These are phyloP conservation scores for Orobanche coerulescens DNA, from an alignment of 257 asterid genomes.

Conservation along the genomic window DNA sequence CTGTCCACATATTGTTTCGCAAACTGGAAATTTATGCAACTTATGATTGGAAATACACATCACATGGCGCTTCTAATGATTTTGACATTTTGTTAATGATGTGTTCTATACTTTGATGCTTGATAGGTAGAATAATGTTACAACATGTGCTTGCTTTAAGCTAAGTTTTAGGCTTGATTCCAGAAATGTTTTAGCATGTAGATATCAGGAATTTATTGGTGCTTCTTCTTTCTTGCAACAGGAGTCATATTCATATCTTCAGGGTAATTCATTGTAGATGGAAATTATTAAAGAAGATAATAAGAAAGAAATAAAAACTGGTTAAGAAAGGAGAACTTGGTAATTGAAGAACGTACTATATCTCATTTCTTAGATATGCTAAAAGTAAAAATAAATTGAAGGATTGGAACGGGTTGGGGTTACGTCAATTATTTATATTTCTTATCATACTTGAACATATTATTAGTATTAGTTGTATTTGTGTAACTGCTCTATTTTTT, in stretches of 20 bases:
- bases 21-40: background rate
- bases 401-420: background rate
- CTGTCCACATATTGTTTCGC: conserved; percentile 3
- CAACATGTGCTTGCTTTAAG: conserved; percentile 3
- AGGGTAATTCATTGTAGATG: conserved; percentile 12
- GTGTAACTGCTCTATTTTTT: conserved; percentile 15
- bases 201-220: background rate
- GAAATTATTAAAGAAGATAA: conserved; percentile 6
- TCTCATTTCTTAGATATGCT: conserved; percentile 15
- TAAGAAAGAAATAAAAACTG: background rate
- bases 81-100: background rate
- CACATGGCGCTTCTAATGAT: background rate
- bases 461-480: conserved; percentile 4
- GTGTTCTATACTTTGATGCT: background rate
- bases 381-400: conserved; percentile 6
- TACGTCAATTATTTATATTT: background rate
- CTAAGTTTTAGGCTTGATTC: conserved; percentile 4
- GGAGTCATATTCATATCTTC: background rate
- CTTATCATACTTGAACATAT: background rate
- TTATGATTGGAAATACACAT: background rate
- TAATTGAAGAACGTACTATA: background rate
- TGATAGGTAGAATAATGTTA: conserved; percentile 1
- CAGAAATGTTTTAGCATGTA: background rate
- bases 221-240: conserved; percentile 13
- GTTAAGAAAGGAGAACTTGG: conserved; percentile 5